These are phyloP conservation scores for Backusella liffmaniae DNA, from an alignment of 192 early-diverging fungal genomes.

Conservation along the genomic window DNA sequence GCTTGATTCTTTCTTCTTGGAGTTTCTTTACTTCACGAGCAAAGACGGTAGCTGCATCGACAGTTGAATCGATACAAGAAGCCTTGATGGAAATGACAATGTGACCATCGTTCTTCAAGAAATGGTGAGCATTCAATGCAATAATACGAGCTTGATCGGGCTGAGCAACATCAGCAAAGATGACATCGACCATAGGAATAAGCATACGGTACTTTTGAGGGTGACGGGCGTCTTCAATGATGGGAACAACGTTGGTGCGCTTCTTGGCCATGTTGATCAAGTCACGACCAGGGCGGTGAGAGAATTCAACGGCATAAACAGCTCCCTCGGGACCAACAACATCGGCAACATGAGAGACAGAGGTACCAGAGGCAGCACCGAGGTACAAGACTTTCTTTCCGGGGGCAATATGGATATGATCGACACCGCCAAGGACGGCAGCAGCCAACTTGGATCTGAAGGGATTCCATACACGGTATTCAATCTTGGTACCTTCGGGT, in stretches of 20 bases:
- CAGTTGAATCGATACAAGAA: slow-evolving; percentile 99
- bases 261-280: slow-evolving; percentile 99
- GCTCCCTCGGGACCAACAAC: slow-evolving; percentile 94
- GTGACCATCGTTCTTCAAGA: slow-evolving; percentile 95
- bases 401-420: slow-evolving; percentile 92
- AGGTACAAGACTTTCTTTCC: slow-evolving; percentile 98
- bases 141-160: slow-evolving; percentile 99
- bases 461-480: slow-evolving; percentile 99
- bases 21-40: slow-evolving; percentile 97
- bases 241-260: slow-evolving; percentile 98
- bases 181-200: slow-evolving; percentile 96
- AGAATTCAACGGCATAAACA: slow-evolving; percentile 99
- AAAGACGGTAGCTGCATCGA: slow-evolving; percentile 93
- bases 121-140: slow-evolving; percentile 94
- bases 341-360: slow-evolving; percentile 96
- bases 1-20: slow-evolving; percentile 84
- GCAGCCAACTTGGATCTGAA: slow-evolving; percentile 99
- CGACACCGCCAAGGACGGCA: slow-evolving; percentile 94
- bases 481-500: slow-evolving; percentile 90
- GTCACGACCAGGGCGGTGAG: slow-evolving; percentile 97
- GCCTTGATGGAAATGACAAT: slow-evolving; percentile 99
- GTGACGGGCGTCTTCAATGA: slow-evolving; percentile 99
- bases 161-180: slow-evolving; percentile 99
- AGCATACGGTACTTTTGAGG: slow-evolving; percentile 99
- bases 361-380: slow-evolving; percentile 93